Conservation (phyloP, 1,284 basidiomycete genomes). For the Gymnopus androsaceus region DNA sequence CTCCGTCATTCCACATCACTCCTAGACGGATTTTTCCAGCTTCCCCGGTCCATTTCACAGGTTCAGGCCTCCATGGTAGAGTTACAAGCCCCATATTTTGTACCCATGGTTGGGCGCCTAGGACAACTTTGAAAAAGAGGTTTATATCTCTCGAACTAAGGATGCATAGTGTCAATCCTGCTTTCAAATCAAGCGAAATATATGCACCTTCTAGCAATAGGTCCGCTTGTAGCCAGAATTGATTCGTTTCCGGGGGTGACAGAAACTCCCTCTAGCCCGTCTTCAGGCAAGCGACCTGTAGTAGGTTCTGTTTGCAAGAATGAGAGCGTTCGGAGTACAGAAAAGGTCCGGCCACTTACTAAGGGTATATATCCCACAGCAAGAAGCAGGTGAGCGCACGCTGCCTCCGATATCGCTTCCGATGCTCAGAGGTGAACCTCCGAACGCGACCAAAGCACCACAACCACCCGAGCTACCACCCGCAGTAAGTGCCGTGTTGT, state of each 20-base stretch:
- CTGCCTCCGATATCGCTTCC: constrained; percentile 41
- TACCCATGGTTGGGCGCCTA: constrained; percentile 43
- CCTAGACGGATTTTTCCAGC: constrained; percentile 41
- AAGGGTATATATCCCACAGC: constrained; percentile 23
- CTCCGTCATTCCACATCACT: constrained; percentile 47
- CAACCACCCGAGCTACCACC: constrained; percentile 58
- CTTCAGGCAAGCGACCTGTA: constrained; percentile 20
- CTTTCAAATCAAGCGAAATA: constrained; percentile 26
- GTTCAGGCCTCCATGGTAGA: constrained; percentile 36
- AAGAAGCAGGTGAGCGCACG: constrained; percentile 32
- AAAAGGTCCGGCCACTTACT: constrained; percentile 10
- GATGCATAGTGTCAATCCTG: constrained; percentile 4
- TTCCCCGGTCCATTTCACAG: constrained; percentile 17
- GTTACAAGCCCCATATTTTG: constrained; percentile 41
- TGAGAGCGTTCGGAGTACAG: background rate
- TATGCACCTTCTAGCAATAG: constrained; percentile 35
- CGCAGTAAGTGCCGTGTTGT: constrained; percentile 43
- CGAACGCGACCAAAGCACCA: constrained; percentile 49
- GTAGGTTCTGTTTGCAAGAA: constrained; percentile 27
- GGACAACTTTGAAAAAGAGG: constrained; percentile 40
- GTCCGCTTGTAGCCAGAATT: constrained; percentile 30
- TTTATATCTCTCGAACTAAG: constrained; percentile 45
- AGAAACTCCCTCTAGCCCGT: background rate
- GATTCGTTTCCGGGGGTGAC: constrained; percentile 28
- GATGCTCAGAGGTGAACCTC: constrained; percentile 52